Evolutionary conservation across 2,329 filamentous ascomycete species (phyloP).

Genomic region (Botryotinia narcissicola): DNA sequence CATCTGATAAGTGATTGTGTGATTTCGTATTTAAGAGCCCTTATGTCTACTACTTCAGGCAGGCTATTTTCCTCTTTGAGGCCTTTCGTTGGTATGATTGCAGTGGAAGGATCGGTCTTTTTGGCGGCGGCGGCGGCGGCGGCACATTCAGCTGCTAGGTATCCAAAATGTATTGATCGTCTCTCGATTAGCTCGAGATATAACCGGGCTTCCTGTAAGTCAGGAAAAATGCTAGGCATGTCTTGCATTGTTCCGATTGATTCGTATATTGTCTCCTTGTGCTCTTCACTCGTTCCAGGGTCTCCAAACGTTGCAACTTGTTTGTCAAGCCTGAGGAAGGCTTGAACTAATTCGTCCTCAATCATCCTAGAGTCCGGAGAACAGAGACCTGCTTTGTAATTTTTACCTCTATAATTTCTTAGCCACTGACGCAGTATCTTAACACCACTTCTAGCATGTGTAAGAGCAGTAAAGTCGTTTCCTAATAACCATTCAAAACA

Average conservation of each 20-base stretch:
- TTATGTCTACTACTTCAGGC: neutral
- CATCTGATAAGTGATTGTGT: neutral
- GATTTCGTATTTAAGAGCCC: neutral
- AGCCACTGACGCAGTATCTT: constrained; percentile 17
- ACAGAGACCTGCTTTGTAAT: constrained; percentile 1
- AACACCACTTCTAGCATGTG: constrained; percentile 13
- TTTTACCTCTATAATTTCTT: neutral
- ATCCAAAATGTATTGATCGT: constrained; percentile 24
- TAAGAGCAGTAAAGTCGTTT: constrained; percentile 15
- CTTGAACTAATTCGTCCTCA: constrained; percentile 23
- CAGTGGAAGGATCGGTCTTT: neutral
- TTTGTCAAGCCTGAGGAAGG: constrained; percentile 22
- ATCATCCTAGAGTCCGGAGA: constrained; percentile 16
- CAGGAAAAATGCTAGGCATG: constrained; percentile 21
- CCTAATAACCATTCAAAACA: constrained; percentile 22
- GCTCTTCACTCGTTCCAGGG: constrained; percentile 12
- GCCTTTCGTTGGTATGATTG: neutral
- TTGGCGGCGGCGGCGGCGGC: neutral
- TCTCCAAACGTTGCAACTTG: constrained; percentile 22
- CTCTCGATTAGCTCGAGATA: constrained; percentile 27
- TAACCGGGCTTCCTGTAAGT: constrained; percentile 16
- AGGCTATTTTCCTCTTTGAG: neutral
- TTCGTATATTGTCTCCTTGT: constrained; percentile 20
- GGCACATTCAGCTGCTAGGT: neutral
- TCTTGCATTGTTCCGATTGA: constrained; percentile 11